phyloP scores from a whole-genome alignment of 305 asterid species.

The Solanum hybrid region DNA sequence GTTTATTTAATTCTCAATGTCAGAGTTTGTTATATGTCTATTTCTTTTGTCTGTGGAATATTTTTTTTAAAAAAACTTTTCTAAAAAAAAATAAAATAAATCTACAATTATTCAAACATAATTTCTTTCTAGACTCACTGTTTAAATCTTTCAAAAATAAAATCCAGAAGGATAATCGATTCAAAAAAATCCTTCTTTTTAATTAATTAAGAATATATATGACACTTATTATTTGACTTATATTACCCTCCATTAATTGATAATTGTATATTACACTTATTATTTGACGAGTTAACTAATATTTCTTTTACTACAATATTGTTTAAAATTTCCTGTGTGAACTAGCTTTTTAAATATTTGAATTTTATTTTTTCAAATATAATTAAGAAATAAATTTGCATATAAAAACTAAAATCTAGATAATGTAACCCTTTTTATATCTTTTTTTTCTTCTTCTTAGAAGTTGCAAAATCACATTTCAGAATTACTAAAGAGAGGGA shows the following conservation, averaged over 20 bases:
- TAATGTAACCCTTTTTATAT: neutral
- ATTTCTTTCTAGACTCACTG: neutral
- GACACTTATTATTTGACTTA: neutral
- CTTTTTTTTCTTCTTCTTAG: neutral
- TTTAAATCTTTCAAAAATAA: neutral
- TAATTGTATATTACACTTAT: neutral
- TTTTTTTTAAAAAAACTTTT: neutral
- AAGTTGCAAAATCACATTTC: neutral
- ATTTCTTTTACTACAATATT: neutral
- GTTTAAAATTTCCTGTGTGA: neutral
- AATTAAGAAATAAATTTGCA: neutral
- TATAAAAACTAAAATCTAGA: neutral
- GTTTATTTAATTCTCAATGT: neutral
- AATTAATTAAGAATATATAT: too few species aligned
- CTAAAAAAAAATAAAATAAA: neutral
- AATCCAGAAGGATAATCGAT: neutral
- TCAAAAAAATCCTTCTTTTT: neutral
- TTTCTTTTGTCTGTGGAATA: neutral
- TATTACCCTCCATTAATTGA: neutral
- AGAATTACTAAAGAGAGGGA: neutral
- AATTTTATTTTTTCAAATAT: too few species aligned
- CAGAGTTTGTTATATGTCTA: neutral
- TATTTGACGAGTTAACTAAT: neutral
- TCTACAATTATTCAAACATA: neutral
- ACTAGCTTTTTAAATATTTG: neutral